Conservation (phyloP, 306 rosid species). For the Corylus avellana region DNA sequence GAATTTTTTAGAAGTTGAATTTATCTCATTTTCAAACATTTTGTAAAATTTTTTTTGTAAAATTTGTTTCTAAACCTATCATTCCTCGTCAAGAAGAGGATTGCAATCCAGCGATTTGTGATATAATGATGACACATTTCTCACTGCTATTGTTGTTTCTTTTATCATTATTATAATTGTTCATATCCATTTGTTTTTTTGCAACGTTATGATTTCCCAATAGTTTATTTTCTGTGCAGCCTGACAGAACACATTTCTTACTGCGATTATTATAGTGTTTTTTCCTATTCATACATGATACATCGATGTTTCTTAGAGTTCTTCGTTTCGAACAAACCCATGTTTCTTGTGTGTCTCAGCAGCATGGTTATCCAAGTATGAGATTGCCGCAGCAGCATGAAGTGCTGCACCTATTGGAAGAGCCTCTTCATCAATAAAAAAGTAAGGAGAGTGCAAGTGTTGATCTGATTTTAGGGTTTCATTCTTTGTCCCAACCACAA, state of each 20-base stretch:
- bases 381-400: constrained; percentile 49
- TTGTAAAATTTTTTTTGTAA: no score
- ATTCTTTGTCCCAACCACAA: constrained; percentile 39
- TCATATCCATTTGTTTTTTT: not conserved
- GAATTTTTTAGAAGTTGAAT: no score
- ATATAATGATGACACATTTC: no score
- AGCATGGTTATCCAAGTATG: constrained; percentile 36
- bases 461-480: constrained; percentile 30
- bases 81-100: no score
- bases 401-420: constrained; percentile 60
- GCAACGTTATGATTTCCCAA: not conserved
- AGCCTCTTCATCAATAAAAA: constrained; percentile 46
- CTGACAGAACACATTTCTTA: no score
- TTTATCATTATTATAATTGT: no score
- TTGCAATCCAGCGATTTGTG: no score
- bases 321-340: not conserved
- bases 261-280: no score
- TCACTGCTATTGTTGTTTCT: no score
- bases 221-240: not conserved
- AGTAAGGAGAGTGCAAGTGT: constrained; percentile 47
- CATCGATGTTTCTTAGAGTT: not conserved
- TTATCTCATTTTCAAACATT: no score
- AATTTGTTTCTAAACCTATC: no score
- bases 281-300: not conserved
- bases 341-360: not conserved